phyloP scores from a whole-genome alignment of 768 basidiomycete genomes.

The Termitomyces sp. region DNA sequence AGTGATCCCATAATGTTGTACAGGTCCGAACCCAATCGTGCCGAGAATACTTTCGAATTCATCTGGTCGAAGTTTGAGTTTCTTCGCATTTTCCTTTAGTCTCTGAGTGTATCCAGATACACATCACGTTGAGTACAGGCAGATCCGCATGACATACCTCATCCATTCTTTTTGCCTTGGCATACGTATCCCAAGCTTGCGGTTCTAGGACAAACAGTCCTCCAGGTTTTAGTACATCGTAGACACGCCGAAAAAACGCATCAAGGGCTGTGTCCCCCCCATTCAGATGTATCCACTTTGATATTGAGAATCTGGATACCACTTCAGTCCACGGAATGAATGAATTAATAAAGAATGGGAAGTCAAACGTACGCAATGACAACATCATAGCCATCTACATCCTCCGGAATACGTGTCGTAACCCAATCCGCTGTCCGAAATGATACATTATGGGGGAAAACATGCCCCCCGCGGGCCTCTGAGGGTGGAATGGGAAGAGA shows the following conservation, averaged over 20 bases:
- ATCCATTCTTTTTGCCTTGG: conserved; percentile 70
- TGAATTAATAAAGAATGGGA: neutral
- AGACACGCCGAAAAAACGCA: conserved; percentile 62
- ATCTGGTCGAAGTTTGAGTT: conserved; percentile 56
- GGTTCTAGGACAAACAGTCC: conserved; percentile 79
- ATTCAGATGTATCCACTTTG: conserved; percentile 93
- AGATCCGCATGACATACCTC: conserved; percentile 32
- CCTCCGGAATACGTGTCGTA: conserved; percentile 48
- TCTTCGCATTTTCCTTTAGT: conserved; percentile 58
- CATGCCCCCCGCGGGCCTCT: conserved; percentile 23
- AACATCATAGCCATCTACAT: conserved; percentile 66
- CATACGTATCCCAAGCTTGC: conserved; percentile 83
- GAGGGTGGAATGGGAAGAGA: conserved; percentile 64
- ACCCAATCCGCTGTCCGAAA: conserved; percentile 79
- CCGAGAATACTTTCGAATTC: conserved; percentile 55
- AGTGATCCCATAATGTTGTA: conserved; percentile 43
- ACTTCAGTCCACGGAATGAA: neutral
- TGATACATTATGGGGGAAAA: conserved; percentile 76
- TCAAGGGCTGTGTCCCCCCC: conserved; percentile 70
- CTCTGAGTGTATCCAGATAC: conserved; percentile 24
- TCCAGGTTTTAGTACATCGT: conserved; percentile 52
- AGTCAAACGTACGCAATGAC: conserved; percentile 64
- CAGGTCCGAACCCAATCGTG: conserved; percentile 59
- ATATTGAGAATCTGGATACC: conserved; percentile 85
- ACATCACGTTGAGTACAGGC: neutral